Evolutionary conservation across 176 grass and related monocot species (phyloP), one percentile per base, ranked within the genome.

Genomic region (Miscanthus lutarioriparius): DNA sequence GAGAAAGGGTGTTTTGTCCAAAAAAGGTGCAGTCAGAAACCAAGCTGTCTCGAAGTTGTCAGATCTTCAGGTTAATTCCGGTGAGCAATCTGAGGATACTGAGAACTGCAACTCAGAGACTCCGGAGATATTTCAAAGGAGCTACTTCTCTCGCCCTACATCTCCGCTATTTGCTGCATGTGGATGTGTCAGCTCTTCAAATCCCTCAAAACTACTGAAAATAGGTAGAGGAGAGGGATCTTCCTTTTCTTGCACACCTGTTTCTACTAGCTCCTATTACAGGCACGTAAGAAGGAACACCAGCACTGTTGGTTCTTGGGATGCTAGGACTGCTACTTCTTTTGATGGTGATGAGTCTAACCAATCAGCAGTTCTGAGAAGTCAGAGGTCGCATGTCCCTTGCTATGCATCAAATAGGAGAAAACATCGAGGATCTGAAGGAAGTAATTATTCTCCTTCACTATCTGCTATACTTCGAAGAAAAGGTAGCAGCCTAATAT

Each of bases 231-330:
- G 72, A 84, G 92, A 97, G 27, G 88, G 74, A 22, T 94, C 92
- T 54, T 91, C 94, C 73, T 85, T 93, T 84, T 97, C 92, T 83
- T 94, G 86, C 81, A 97, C 92, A 47, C 95, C 95, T 87, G 78
- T 83, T 61, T 97, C 95, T 53, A 89, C 92, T 70, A 92, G 90
- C 74, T 92, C 95, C 45, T 97, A 91, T 90, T 92, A 92, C 63
- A 90, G 70, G 43, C 82, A 78, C 77, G 75, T 90, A n/a, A 86
- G 82, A 75, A 80, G 35, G 22, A 93, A 90, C 20, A 36, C 37
- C 6, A 86, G 71, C 6, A 86, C 70, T 67, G 39, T 91, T 84
- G 86, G 80, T 88, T 88, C 91, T 65, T 90, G 81, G 79, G 86
- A 88, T 86, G 86, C 79, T 80, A 92, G 48, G 68, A 84, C 81